A percentile compares a stretch with the other conserved stretches of the same genome.
phyloP scores from a whole-genome alignment of 441 rosid genomes.

The Raphanus hybrid region DNA sequence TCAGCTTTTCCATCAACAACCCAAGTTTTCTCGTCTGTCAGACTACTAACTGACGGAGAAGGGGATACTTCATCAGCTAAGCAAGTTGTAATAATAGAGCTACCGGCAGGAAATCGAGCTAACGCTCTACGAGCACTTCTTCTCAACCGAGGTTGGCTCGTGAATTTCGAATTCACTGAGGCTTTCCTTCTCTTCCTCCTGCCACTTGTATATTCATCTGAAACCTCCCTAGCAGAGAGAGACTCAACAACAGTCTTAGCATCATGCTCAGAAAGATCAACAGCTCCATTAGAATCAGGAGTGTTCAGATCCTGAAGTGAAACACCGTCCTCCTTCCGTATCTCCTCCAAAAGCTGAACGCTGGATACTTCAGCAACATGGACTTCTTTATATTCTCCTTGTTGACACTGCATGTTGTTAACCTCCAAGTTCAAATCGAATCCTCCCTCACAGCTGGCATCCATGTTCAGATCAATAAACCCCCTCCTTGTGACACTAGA shows the following conservation, averaged over 20 bases:
- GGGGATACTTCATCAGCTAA: slow-evolving; percentile 43
- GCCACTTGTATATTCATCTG: too few relatives aligned
- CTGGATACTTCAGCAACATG: slow-evolving; percentile 44
- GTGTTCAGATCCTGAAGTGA: slow-evolving; percentile 32
- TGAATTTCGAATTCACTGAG: too few relatives aligned
- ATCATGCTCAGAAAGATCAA: slow-evolving; percentile 13
- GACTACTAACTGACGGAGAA: slow-evolving; percentile 63
- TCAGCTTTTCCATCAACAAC: slow-evolving; percentile 40
- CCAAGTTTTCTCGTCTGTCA: slow-evolving; percentile 63
- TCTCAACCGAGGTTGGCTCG: too few relatives aligned
- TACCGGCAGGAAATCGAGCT: not conserved
- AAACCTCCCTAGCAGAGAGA: too few relatives aligned
- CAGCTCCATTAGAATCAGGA: slow-evolving; percentile 33
- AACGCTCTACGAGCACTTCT: too few relatives aligned
- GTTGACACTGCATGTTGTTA: slow-evolving; percentile 13
- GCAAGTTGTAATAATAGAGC: slow-evolving; percentile 36
- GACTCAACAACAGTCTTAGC: too few relatives aligned
- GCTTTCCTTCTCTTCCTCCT: too few relatives aligned
- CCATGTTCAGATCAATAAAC: slow-evolving; percentile 84
- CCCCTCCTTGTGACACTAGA: slow-evolving; percentile 42
- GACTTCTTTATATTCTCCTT: slow-evolving; percentile 44
- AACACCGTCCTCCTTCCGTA: slow-evolving; percentile 41
- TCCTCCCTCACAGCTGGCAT: slow-evolving; percentile 55
- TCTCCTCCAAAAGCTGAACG: slow-evolving; percentile 42
- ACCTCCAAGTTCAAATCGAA: slow-evolving; percentile 87